These are phyloP conservation scores for Umbelopsis vinacea DNA, from an alignment of 192 early-diverging fungal genomes.

Conservation along the genomic window DNA sequence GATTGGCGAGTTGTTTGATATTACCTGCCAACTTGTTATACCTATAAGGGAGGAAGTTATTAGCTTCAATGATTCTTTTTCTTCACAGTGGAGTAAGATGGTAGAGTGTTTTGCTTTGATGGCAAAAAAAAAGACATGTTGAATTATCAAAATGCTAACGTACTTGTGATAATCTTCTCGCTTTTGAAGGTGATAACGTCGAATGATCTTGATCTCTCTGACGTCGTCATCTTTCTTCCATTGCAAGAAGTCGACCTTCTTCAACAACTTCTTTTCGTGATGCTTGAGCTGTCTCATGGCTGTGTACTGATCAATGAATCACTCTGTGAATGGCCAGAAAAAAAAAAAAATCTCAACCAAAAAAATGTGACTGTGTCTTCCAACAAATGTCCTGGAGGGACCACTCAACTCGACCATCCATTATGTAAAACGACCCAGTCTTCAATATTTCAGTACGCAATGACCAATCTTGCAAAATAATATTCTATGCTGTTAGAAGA, in stretches of 20 bases:
- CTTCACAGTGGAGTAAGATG: neutral
- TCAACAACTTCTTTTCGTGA: conserved; percentile 95
- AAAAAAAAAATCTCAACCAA: neutral
- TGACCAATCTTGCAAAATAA: too few relatives aligned
- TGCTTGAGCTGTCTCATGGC: conserved; percentile 78
- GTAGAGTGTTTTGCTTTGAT: too few relatives aligned
- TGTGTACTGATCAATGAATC: neutral
- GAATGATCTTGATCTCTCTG: conserved; percentile 84
- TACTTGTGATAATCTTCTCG: conserved; percentile 90
- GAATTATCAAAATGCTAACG: conserved; percentile 11
- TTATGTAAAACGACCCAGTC: too few relatives aligned
- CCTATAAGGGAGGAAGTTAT: conserved; percentile 44
- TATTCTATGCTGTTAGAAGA: too few relatives aligned
- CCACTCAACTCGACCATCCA: too few relatives aligned
- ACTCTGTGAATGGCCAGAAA: neutral
- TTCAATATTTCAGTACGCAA: too few relatives aligned
- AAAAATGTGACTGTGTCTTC: conserved; percentile 2
- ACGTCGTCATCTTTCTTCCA: conserved; percentile 89
- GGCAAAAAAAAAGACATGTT: neutral
- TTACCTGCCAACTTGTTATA: conserved; percentile 85
- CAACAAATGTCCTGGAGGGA: too few relatives aligned
- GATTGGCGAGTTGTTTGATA: conserved; percentile 82
- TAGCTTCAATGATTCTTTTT: neutral
- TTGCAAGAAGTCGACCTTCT: conserved; percentile 94
- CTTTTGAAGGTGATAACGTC: conserved; percentile 85